Evolutionary conservation across 148 eudicot genomes (phyloP).

Genomic region (Camellia granthamiana): DNA sequence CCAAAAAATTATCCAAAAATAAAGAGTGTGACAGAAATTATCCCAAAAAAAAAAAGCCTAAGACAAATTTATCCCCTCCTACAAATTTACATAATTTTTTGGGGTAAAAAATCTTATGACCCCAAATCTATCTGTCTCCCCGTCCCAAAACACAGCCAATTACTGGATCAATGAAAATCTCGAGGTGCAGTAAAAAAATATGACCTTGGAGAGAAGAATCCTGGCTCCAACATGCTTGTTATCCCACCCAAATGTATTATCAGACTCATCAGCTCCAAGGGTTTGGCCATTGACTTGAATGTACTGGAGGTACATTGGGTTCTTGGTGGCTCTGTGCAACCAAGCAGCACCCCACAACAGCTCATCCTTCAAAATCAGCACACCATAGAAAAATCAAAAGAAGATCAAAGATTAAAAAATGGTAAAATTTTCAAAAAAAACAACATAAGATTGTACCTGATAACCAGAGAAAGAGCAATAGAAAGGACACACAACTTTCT

Average conservation of each 20-base stretch:
- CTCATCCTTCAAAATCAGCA: constrained; percentile 49
- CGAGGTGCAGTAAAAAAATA: not conserved
- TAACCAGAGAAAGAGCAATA: constrained; percentile 69
- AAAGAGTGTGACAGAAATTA: no score
- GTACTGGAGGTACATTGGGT: constrained; percentile 61
- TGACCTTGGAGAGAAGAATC: constrained; percentile 78
- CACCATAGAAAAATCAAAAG: not conserved
- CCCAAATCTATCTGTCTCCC: no score
- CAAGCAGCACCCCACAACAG: constrained; percentile 88
- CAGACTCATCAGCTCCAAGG: constrained; percentile 69
- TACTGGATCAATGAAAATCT: no score
- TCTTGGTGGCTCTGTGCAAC: constrained; percentile 74
- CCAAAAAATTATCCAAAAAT: no score
- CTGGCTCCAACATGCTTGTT: constrained; percentile 88
- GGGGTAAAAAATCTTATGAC: no score
- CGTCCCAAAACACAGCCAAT: no score
- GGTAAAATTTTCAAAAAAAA: not conserved
- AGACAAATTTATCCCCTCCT: no score
- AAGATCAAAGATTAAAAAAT: not conserved
- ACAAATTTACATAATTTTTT: no score
- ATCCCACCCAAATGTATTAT: constrained; percentile 84
- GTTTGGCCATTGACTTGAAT: constrained; percentile 70
- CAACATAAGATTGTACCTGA: constrained; percentile 37
- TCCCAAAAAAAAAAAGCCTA: no score
- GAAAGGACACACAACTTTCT: constrained; percentile 56